Percentiles rank a stretch among this genome's conserved stretches.
Evolutionary conservation across 1,284 basidiomycete species (phyloP).

Genomic region (Rhodotorula sp.): DNA sequence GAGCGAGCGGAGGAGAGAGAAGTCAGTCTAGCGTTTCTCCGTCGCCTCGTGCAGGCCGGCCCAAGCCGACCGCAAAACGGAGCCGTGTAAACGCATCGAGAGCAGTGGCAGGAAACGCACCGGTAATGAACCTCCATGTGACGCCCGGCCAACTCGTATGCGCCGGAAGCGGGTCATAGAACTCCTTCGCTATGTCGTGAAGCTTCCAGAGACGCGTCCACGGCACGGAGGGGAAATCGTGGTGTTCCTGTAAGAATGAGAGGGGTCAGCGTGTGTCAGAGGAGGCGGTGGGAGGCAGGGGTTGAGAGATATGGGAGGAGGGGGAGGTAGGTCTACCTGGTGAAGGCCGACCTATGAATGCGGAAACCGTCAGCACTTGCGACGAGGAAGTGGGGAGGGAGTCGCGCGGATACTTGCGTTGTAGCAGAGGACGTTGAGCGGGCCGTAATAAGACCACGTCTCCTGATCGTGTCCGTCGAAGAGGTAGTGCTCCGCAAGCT

Average conservation of each 20-base stretch:
- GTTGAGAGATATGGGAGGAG: not conserved
- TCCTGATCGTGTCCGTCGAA: conserved; percentile 87
- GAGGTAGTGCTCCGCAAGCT: conserved; percentile 64
- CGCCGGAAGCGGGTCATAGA: conserved; percentile 81
- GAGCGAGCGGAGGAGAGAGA: too few relatives aligned
- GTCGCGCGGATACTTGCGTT: conserved; percentile 57
- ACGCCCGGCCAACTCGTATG: conserved; percentile 95
- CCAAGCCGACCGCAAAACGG: too few relatives aligned
- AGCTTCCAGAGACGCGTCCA: conserved; percentile 93
- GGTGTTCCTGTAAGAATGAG: conserved; percentile 56
- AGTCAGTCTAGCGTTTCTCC: not conserved
- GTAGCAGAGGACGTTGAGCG: conserved; percentile 86
- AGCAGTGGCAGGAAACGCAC: too few relatives aligned
- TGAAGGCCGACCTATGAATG: conserved; percentile 74
- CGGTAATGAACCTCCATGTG: conserved; percentile 88
- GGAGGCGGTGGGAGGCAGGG: not conserved
- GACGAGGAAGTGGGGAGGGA: not conserved
- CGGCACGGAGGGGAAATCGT: conserved; percentile 90
- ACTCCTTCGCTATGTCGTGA: conserved; percentile 80
- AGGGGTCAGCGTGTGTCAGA: too few relatives aligned
- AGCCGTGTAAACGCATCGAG: too few relatives aligned
- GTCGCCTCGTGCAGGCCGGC: too few relatives aligned
- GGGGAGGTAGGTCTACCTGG: conserved; percentile 53
- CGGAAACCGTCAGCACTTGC: not conserved
- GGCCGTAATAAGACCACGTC: conserved; percentile 95